Evolutionary conservation across 768 basidiomycete genomes (phyloP), one percentile per base, ranked within the genome.

Genomic region (Kwoniella sp.): DNA sequence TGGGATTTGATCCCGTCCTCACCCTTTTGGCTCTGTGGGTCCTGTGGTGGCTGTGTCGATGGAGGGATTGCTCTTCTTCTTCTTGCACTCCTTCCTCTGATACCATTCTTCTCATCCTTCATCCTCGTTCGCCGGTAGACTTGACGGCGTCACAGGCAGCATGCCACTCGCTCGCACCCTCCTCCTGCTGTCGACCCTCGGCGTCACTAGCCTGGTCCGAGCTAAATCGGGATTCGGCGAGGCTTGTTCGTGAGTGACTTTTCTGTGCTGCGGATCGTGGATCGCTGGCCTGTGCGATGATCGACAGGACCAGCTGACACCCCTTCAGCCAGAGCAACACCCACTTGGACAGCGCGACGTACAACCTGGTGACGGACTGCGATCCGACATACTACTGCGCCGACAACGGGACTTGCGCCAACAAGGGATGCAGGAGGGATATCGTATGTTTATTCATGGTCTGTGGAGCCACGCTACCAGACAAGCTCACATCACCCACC

Each of bases 281-380:
- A 19, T 29, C 28, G 19, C n/a, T 14, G n/a, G n/a, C n/a, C n/a
- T 17, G 14, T 5, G n/a, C 26, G 22, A 37, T 43, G 41, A 5
- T 34, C 12, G 17, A n/a, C 10, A 48, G 12, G 9, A 26, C 10
- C 23, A 22, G 5, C 14, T 31, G 5, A 28, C 27, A 12, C 32
- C 9, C 11, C 19, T 87, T 84, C 75, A 77, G 78, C 31, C 73
- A 77, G 25, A 69, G 69, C 32, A 77, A 86, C 75, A 87, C 82
- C 68, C 81, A 84, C 48, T 81, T 89, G 20, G 82, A 87, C 68
- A 70, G 77, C 14, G 84, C 84, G 55, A 88, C 88, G n/a, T 87
- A 81, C 72, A 84, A 87, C 69, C 85, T 89, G 74, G 81, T 79
- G 74, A 80, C 80, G 56, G 85, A 91, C 68, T 90, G 89, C 76